Evolutionary conservation across 768 basidiomycete species (phyloP).

Genomic region (Boletus insuetus): DNA sequence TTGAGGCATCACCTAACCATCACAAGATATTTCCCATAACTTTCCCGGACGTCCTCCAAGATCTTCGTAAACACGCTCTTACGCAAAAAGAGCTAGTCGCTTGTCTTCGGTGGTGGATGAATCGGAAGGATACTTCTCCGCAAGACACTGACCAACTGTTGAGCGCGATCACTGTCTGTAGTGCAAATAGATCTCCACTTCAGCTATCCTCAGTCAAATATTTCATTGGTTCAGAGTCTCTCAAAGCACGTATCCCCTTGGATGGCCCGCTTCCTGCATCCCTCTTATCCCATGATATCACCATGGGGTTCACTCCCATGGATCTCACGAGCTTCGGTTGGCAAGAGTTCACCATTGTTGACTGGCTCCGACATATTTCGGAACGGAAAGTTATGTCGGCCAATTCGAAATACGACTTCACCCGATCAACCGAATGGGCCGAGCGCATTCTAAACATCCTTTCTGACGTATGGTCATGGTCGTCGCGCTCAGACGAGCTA

Average conservation of each 20-base stretch:
- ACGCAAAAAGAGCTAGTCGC: slow-evolving; percentile 65
- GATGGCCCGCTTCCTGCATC: slow-evolving; percentile 77
- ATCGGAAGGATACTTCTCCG: background rate
- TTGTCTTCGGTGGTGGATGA: slow-evolving; percentile 71
- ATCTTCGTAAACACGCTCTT: slow-evolving; percentile 67
- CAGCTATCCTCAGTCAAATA: slow-evolving; percentile 46
- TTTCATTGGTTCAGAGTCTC: slow-evolving; percentile 60
- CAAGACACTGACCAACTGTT: slow-evolving; percentile 46
- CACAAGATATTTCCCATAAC: slow-evolving; percentile 68
- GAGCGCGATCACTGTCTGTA: slow-evolving; percentile 59
- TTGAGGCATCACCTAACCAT: slow-evolving; percentile 55
- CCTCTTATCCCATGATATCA: slow-evolving; percentile 42
- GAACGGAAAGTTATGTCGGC: slow-evolving; percentile 37
- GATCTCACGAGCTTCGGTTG: slow-evolving; percentile 65
- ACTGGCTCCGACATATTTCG: slow-evolving; percentile 70
- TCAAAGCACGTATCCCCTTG: slow-evolving; percentile 53
- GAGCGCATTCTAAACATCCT: slow-evolving; percentile 68
- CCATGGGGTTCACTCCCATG: slow-evolving; percentile 51
- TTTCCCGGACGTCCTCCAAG: slow-evolving; percentile 74
- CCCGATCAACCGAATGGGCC: slow-evolving; percentile 64
- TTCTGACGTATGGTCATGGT: slow-evolving; percentile 70
- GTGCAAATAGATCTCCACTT: slow-evolving; percentile 52
- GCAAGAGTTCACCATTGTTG: slow-evolving; percentile 64
- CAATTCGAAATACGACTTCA: slow-evolving; percentile 55
- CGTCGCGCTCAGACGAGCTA: slow-evolving; percentile 32